A percentile compares a stretch with the other conserved stretches of the same genome.
These are phyloP conservation scores for Calycina marina DNA, from an alignment of 2,329 filamentous ascomycete genomes.

Conservation along the genomic window DNA sequence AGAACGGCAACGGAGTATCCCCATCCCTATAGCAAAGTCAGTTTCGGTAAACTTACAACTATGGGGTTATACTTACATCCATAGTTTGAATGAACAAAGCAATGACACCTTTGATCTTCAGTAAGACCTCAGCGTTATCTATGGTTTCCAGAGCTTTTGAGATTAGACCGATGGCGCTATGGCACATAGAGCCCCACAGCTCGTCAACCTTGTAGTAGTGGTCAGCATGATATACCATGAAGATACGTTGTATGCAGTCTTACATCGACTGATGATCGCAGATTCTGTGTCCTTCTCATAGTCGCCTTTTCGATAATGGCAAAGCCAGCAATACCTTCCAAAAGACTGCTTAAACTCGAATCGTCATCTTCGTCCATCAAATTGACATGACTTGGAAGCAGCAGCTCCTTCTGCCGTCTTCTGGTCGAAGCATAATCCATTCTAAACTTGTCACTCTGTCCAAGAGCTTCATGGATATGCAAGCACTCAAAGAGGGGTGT, in stretches of 20 bases:
- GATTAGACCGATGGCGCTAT: conserved; percentile 69
- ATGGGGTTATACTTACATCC: conserved; percentile 47
- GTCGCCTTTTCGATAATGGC: conserved; percentile 93
- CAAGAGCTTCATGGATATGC: conserved; percentile 90
- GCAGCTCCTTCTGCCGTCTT: conserved; percentile 77
- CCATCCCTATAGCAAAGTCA: conserved; percentile 50
- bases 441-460: conserved; percentile 82
- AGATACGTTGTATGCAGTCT: conserved; percentile 17
- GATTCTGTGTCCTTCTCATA: conserved; percentile 69
- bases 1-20: conserved; percentile 71
- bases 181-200: conserved; percentile 96
- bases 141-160: conserved; percentile 64
- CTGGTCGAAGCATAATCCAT: conserved; percentile 85
- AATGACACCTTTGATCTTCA: conserved; percentile 91
- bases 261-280: conserved; percentile 73
- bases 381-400: conserved; percentile 63
- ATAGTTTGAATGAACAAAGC: conserved; percentile 96
- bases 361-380: conserved; percentile 76
- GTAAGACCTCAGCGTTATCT: conserved; percentile 73
- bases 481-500: conserved; percentile 86
- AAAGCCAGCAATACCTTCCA: conserved; percentile 92
- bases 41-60: not conserved
- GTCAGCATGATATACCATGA: conserved; percentile 8
- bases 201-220: conserved; percentile 72
- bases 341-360: conserved; percentile 63